Base-by-base conservation (phyloP, 78 protist species). In the Emiliania huxleyi region DNA sequence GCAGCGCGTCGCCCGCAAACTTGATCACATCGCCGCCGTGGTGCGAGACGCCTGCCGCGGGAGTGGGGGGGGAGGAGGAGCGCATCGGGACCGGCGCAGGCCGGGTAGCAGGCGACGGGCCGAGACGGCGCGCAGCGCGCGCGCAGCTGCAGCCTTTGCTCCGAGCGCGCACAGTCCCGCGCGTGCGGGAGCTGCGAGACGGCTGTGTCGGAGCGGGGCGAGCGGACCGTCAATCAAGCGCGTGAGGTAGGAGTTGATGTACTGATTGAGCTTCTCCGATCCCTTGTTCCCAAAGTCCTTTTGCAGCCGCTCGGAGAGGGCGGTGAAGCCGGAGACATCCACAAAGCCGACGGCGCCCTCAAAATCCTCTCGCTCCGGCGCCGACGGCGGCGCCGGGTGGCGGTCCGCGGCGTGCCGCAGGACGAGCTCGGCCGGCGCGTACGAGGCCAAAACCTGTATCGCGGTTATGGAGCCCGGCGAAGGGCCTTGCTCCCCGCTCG, bases 1-100 rank as follows among this genome's bases (percentile, higher is more conserved):
- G 85, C 85, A 77, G 1, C 35, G 85, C 85, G 85, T 77, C 85
- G 85, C 85, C 85, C 4, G 85, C 85, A 23, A 77, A 77, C 46
- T 77, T 77, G 85, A 77, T 77, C 33, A 77, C 46, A 22, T 77
- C 85, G 85, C 85, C 85, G 11, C n/a, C 85, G 42, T 35, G 83
- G 33, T 12, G 33, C 6, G 83, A 73, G 83, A 35, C 3, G 37
- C 83, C n/a, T n/a, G n/a, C n/a, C n/a, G n/a, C n/a, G n/a, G 56
- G 56, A 49, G 56, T 18, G 56, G 56, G 26, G 26, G 12, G 56
- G 12, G 56, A 12, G 12, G 56, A 5, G 56, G 56, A 49, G 56
- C 56, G 26, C 26, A 49, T 49, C 56, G 56, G 56, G 12, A 12
- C 56, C 26, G 56, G 56, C 56, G 56, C 5, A 18, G 56, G 56